phyloP scores from a whole-genome alignment of 768 basidiomycete species.

The Mycena metata region DNA sequence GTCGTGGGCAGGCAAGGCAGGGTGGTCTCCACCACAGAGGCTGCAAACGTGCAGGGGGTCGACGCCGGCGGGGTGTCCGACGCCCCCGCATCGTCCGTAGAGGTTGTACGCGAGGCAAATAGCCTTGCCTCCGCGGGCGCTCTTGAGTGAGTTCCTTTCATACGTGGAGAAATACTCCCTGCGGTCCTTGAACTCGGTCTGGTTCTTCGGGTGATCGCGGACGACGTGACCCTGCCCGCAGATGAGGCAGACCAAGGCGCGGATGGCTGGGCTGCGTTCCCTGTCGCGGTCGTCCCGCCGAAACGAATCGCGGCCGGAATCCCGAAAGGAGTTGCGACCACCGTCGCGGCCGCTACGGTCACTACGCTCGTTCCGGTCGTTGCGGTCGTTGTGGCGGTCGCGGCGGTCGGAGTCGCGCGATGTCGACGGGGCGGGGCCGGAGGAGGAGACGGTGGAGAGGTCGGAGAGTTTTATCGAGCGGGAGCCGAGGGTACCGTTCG shows the following conservation, averaged over 20 bases:
- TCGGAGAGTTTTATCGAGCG: neutral
- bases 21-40: conserved; percentile 47
- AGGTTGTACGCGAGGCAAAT: neutral
- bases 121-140: neutral
- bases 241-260: neutral
- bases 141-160: neutral
- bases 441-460: neutral
- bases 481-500: neutral
- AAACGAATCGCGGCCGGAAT: too few relatives aligned
- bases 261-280: too few relatives aligned
- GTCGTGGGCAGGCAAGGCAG: conserved; percentile 43
- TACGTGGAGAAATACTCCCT: neutral
- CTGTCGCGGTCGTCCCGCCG: too few relatives aligned
- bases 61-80: neutral
- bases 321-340: neutral
- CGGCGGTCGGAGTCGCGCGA: too few relatives aligned
- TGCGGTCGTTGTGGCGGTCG: neutral
- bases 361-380: neutral
- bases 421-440: neutral
- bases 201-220: neutral
- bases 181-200: neutral
- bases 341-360: neutral
- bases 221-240: neutral
- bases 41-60: conserved; percentile 45
- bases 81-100: neutral